Evolutionary conservation across 495 filamentous ascomycete species (phyloP).

Genomic region (Podospora appendiculata): DNA sequence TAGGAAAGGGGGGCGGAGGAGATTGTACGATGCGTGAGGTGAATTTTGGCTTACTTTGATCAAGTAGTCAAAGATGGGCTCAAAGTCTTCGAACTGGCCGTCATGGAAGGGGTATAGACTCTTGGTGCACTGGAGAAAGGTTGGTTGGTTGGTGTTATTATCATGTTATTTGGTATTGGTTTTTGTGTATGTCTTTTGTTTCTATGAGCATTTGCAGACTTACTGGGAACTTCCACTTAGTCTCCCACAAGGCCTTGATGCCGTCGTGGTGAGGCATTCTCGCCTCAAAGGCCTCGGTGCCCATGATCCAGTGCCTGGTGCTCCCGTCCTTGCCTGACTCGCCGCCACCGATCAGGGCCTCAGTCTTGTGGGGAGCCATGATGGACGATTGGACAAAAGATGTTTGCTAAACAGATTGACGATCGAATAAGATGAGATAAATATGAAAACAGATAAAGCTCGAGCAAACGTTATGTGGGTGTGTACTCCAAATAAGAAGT

Average conservation of each 20-base stretch:
- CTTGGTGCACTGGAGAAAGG: constrained; percentile 42
- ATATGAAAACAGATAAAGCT: too few relatives aligned
- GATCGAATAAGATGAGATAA: too few relatives aligned
- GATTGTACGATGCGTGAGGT: neutral
- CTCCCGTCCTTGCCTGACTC: neutral
- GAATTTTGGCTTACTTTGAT: constrained; percentile 36
- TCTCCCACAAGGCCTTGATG: constrained; percentile 69
- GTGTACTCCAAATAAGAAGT: too few relatives aligned
- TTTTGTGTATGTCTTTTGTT: neutral
- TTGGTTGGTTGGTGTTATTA: neutral
- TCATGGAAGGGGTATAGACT: constrained; percentile 77
- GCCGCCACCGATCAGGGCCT: neutral
- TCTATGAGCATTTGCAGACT: constrained; percentile 3
- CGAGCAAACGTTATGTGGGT: too few relatives aligned
- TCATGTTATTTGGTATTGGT: neutral
- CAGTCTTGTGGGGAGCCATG: constrained; percentile 18
- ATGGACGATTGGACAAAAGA: neutral
- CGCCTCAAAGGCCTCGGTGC: constrained; percentile 31
- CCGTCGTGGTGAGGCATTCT: constrained; percentile 59
- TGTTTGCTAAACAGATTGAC: too few relatives aligned
- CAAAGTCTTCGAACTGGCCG: constrained; percentile 60
- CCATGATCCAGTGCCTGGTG: constrained; percentile 26
- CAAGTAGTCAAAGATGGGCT: constrained; percentile 58
- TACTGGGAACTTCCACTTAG: constrained; percentile 69
- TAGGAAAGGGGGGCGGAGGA: neutral